Base-by-base conservation (phyloP, 2,329 filamentous ascomycete species). In the Fusarium denticulatum region DNA sequence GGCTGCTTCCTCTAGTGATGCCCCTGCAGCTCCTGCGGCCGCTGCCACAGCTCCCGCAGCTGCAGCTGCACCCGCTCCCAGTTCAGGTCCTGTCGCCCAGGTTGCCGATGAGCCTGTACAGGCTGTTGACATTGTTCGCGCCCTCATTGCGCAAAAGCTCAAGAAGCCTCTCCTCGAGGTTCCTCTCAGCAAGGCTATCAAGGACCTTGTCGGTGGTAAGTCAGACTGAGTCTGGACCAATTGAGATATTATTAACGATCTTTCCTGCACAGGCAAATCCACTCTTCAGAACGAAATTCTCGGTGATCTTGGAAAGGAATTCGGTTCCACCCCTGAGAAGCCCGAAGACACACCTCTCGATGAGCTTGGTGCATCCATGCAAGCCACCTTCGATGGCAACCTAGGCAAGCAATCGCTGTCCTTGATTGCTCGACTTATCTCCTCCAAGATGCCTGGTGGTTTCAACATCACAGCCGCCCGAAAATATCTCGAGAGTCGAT, bases 271-370 rank as follows among this genome's bases (percentile, higher is more conserved):
- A 97, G 95, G 95, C 80, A 99, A 99, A 88, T 98, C 96, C 7
- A 99, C 96, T 13, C 91, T 99, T 30, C 96, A 99, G 82, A 99
- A 99, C 83, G 96, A 99, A 84, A 98, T 99, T 75, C 90, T 99
- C 36, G 96, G 96, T 85, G 96, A 99, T 81, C 86, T 99, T 73
- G 96, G 96, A 82, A 99, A 98, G 83, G 96, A 99, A 85, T 99
- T 99, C 79, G 96, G 96, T 67, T 97, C 95, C 18, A 98, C 96
- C 22, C 96, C 96, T 63, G 96, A 99, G 83, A 98, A 98, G 87
- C 96, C 96, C 59, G 96, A 99, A 89, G 96, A 99, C 83, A 97
- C 93, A 49, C 96, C 96, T 71, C 88, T 99, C 50, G 96, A 99
- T 82, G 96, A 99, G 85, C 89, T 99, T 68, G 94, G 95, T 86